Evolutionary conservation across 1,139 yeast genomes (phyloP), one percentile per base, ranked within the genome.

Genomic region (Geotrichum histeridarum): DNA sequence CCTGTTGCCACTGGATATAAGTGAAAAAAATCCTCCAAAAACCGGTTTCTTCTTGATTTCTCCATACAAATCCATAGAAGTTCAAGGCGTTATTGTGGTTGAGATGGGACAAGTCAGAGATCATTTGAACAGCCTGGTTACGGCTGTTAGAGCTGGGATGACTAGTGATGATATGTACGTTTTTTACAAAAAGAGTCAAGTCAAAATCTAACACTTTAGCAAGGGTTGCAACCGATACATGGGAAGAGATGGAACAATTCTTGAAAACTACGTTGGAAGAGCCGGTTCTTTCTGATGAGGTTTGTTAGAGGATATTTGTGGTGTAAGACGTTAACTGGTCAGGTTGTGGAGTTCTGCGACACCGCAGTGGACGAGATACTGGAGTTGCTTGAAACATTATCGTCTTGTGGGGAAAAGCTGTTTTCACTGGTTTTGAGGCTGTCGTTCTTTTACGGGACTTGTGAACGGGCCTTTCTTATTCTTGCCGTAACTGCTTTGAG

Each of bases 361-460:
- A 27, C 12, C 14, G 41, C 15, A 9, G 48, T 54, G 9, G 54
- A 54, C 32, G 33, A 22, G 9, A 46, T 54, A 8, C 45, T 45
- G 8, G 17, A 31, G 30, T 5, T 22, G 17, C 15, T 54, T 15
- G 56, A 54, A 41, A 27, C 11, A 8, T 22, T 37, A 5, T 31
- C 47, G 14, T 18, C 51, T 35, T 54, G 56, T 17, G 54, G 54
- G 17, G 54, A 48, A 31, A 53, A 43, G 45, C 41, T 54, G 31
- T 54, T 54, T 17, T 45, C 51, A 9, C 17, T 35, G 9, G n/a
- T 51, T 12, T 18, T 48, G 41, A 44, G 48, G 46, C 36, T 56
- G 8, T 53, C 56, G 8, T 53, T 50, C 36, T 53, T 53, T 32
- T 55, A 55, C 30, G 58, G 58, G 17, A 54, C 54, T 12, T 38